A percentile compares a stretch with the other conserved stretches of the same genome.
Evolutionary conservation across 2,329 filamentous ascomycete species (phyloP).

Genomic region (Nemania sp.): DNA sequence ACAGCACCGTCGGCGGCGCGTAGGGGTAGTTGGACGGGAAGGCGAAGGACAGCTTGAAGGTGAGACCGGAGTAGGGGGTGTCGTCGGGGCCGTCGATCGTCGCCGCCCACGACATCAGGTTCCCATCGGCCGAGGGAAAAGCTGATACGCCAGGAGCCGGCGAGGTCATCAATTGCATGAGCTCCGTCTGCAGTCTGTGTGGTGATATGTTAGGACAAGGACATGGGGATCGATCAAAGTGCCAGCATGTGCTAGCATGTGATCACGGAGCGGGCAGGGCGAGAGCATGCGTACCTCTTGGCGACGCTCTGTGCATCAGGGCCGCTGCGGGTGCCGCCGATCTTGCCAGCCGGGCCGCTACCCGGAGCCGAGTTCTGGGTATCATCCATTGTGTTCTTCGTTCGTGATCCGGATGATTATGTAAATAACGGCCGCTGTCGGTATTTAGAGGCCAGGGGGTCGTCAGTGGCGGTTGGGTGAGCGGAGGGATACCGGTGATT

Average conservation of each 20-base stretch:
- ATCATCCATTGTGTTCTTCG: slow-evolving; percentile 59
- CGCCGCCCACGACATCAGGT: slow-evolving; percentile 89
- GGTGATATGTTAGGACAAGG: no score
- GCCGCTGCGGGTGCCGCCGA: slow-evolving; percentile 59
- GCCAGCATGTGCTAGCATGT: no score
- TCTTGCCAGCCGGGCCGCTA: slow-evolving; percentile 64
- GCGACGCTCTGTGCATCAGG: slow-evolving; percentile 75
- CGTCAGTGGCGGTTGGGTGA: neutral
- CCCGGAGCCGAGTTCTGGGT: slow-evolving; percentile 71
- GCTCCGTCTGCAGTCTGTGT: slow-evolving; percentile 85
- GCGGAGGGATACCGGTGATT: slow-evolving; percentile 23
- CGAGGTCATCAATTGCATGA: slow-evolving; percentile 98
- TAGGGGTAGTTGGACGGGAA: slow-evolving; percentile 96
- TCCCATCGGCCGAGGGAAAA: slow-evolving; percentile 88
- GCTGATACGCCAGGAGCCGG: slow-evolving; percentile 92
- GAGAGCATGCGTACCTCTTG: slow-evolving; percentile 63
- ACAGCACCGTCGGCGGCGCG: slow-evolving; percentile 85
- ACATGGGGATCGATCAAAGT: no score
- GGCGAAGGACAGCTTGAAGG: slow-evolving; percentile 87
- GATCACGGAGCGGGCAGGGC: neutral
- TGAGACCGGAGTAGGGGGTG: slow-evolving; percentile 87
- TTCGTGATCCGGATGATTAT: slow-evolving; percentile 54
- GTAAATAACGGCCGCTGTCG: neutral
- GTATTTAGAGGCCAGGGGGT: neutral
- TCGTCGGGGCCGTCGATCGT: slow-evolving; percentile 91